Evolutionary conservation across 306 rosid genomes (phyloP).

Genomic region (Inga oerstediana): DNA sequence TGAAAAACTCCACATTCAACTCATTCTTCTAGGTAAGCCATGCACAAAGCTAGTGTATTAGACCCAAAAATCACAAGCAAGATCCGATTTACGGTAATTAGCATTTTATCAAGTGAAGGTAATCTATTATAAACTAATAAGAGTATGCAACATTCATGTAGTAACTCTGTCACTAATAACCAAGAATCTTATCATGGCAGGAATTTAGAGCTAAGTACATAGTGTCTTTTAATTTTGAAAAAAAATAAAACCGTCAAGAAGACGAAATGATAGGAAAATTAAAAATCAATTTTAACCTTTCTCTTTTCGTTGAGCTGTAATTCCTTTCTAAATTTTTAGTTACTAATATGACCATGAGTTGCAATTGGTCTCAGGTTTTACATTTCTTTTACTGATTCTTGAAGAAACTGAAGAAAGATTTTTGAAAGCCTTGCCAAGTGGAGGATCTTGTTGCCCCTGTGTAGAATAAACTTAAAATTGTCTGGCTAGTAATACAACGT

Average conservation of each 20-base stretch:
- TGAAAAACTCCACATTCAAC: slow-evolving; percentile 20
- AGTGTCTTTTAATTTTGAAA: slow-evolving; percentile 16
- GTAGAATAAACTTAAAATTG: not conserved
- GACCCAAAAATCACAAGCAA: slow-evolving; percentile 18
- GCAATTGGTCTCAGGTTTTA: slow-evolving; percentile 17
- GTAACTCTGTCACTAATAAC: not conserved
- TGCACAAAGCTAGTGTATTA: not conserved
- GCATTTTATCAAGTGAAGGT: slow-evolving; percentile 11
- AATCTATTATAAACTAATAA: slow-evolving; percentile 13
- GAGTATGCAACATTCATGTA: slow-evolving; percentile 13
- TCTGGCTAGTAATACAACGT: not conserved
- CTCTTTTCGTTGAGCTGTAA: slow-evolving; percentile 1
- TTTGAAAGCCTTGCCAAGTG: not conserved
- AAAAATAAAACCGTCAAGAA: slow-evolving; percentile 14
- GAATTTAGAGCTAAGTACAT: not conserved
- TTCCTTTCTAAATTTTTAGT: slow-evolving; percentile 14
- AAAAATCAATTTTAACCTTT: slow-evolving; percentile 10
- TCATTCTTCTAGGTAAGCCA: slow-evolving; percentile 27
- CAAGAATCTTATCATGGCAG: slow-evolving; percentile 15
- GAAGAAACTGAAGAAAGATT: not conserved
- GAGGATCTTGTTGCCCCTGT: not conserved
- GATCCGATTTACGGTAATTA: slow-evolving; percentile 13
- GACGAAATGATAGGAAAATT: not conserved
- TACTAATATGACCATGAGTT: not conserved
- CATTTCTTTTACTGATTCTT: not conserved